These are phyloP conservation scores for Artomyces pyxidatus DNA, from an alignment of 768 basidiomycete species.

Conservation along the genomic window DNA sequence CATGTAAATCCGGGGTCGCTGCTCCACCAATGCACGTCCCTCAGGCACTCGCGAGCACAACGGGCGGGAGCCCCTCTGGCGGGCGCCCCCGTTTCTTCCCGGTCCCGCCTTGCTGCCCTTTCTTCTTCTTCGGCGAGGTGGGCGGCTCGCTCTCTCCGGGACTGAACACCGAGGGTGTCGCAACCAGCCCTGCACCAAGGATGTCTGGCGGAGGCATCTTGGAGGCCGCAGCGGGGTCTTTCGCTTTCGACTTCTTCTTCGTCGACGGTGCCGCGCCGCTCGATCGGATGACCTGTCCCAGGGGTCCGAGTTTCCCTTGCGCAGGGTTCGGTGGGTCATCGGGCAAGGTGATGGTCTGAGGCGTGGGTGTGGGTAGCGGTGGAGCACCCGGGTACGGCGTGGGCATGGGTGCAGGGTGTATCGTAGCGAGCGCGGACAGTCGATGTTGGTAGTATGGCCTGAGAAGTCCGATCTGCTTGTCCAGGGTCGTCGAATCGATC, in stretches of 20 bases:
- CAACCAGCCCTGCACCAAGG: not conserved
- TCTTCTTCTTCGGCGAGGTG: conserved; percentile 17
- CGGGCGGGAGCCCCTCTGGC: conserved; percentile 18
- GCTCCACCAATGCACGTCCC: not conserved
- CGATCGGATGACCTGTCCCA: conserved; percentile 64
- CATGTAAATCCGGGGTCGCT: not conserved
- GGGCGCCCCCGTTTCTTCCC: conserved; percentile 16
- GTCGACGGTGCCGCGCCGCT: conserved; percentile 32
- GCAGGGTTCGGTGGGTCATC: conserved; percentile 55
- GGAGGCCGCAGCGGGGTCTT: conserved; percentile 10
- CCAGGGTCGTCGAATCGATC: conserved; percentile 55
- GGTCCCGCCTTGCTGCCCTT: conserved; percentile 4
- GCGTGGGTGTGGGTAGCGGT: conserved; percentile 17
- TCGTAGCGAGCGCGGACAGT: conserved; percentile 27
- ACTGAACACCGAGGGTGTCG: conserved; percentile 3
- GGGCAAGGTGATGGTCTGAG: conserved; percentile 32
- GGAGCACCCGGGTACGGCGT: conserved; percentile 16
- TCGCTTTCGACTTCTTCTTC: conserved; percentile 53
- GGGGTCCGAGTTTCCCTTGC: conserved; percentile 69
- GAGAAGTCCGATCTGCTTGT: conserved; percentile 81
- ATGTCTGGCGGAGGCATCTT: too few relatives aligned
- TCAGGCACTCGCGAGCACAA: conserved; percentile 26
- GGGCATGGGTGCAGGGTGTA: conserved; percentile 13
- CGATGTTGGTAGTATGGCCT: conserved; percentile 63
- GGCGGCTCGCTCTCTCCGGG: not conserved